phyloP scores from a whole-genome alignment of 2,329 filamentous ascomycete genomes.

The Ilyonectria mors-panacis region DNA sequence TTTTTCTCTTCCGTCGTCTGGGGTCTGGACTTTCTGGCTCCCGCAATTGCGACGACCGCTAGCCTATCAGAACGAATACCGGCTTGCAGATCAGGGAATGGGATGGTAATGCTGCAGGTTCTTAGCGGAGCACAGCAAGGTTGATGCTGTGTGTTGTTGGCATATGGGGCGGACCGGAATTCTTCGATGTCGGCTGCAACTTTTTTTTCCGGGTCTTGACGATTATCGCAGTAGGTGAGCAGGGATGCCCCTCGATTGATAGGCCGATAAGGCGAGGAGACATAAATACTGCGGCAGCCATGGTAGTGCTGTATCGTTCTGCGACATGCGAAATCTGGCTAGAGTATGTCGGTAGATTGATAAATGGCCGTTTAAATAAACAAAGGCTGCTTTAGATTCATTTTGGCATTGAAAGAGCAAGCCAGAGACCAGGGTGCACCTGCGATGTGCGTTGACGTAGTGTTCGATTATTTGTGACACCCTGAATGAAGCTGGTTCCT shows the following conservation, averaged over 20 bases:
- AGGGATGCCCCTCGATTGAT: conserved; percentile 35
- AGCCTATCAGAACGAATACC: conserved; percentile 35
- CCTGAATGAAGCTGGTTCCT: conserved; percentile 27
- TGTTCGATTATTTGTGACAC: conserved; percentile 23
- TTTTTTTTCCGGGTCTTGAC: conserved; percentile 49
- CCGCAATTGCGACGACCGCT: conserved; percentile 24
- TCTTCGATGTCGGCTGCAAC: conserved; percentile 41
- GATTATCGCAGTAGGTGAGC: conserved; percentile 43
- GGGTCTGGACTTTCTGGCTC: conserved; percentile 40
- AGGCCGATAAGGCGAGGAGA: conserved; percentile 29
- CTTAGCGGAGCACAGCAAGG: conserved; percentile 40
- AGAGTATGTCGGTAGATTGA: neutral
- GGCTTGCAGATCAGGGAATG: conserved; percentile 25
- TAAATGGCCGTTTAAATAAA: neutral
- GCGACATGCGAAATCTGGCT: neutral
- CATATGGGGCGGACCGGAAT: conserved; percentile 34
- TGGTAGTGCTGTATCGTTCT: neutral
- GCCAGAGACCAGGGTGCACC: neutral
- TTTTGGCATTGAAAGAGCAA: neutral
- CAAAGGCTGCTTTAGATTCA: neutral
- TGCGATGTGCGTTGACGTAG: neutral
- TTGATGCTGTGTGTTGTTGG: conserved; percentile 40
- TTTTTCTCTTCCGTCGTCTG: conserved; percentile 31
- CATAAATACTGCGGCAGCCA: conserved; percentile 37
- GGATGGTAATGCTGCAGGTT: conserved; percentile 39